phyloP scores from a whole-genome alignment of 2,329 filamentous ascomycete genomes.

The Alternaria atra region DNA sequence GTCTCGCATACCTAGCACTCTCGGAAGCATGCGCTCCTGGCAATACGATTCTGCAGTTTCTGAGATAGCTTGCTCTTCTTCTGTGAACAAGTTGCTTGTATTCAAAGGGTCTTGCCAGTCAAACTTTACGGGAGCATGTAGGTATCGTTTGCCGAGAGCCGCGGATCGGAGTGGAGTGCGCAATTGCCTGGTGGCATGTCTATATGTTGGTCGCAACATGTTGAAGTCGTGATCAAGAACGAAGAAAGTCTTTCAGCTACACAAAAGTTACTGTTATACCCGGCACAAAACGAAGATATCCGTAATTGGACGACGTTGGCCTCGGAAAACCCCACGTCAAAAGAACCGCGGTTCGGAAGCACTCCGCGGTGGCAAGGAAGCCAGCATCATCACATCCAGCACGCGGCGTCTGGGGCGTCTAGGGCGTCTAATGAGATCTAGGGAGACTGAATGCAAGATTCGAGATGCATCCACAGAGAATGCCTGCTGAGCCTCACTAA shows the following conservation, averaged over 20 bases:
- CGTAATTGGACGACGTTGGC: conserved; percentile 26
- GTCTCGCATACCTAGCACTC: conserved; percentile 75
- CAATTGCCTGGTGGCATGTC: conserved; percentile 53
- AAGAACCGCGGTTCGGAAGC: conserved; percentile 37
- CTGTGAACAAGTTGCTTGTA: conserved; percentile 78
- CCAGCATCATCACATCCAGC: conserved; percentile 10
- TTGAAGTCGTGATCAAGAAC: conserved; percentile 8
- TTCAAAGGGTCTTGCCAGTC: conserved; percentile 92
- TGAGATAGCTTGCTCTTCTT: conserved; percentile 88
- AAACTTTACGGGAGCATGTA: conserved; percentile 64
- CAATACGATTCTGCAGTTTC: conserved; percentile 94
- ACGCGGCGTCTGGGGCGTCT: background rate
- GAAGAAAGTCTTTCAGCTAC: background rate
- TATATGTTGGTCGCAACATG: conserved; percentile 57
- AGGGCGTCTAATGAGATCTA: background rate
- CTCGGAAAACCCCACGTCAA: conserved; percentile 32
- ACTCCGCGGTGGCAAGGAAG: conserved; percentile 32
- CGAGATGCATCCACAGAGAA: background rate
- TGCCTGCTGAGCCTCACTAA: conserved; percentile 10
- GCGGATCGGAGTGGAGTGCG: conserved; percentile 37
- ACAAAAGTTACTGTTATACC: conserved; percentile 7
- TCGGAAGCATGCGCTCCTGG: conserved; percentile 84
- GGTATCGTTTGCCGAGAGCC: conserved; percentile 50
- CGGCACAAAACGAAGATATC: conserved; percentile 4
- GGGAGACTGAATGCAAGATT: background rate